Conservation (phyloP, 2,329 filamentous ascomycete species). For the Domatiomyces catenatus region DNA sequence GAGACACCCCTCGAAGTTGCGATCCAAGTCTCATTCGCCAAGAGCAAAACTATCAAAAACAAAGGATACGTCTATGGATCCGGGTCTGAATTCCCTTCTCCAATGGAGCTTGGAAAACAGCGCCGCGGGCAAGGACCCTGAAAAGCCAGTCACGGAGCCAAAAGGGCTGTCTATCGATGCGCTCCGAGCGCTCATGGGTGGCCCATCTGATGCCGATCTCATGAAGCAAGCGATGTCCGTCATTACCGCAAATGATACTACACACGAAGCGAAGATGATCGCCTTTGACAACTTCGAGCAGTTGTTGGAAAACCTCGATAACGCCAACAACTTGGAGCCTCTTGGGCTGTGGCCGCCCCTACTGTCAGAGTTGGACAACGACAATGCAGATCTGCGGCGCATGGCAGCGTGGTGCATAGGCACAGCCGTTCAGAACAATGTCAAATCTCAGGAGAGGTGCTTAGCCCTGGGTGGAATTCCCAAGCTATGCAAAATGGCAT, state of each 20-base stretch:
- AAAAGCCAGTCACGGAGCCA: conserved; percentile 17
- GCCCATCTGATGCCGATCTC: conserved; percentile 75
- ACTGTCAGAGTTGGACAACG: conserved; percentile 50
- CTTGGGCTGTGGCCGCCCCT: conserved; percentile 72
- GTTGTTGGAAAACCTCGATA: conserved; percentile 81
- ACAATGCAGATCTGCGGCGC: conserved; percentile 56
- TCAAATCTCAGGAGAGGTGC: conserved; percentile 61
- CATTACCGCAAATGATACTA: conserved; percentile 46
- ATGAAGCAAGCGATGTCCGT: conserved; percentile 76
- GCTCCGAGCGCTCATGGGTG: conserved; percentile 62
- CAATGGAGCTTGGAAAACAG: conserved; percentile 63
- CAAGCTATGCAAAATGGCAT: conserved; percentile 49
- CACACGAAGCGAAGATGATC: conserved; percentile 59
- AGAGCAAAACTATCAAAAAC: background rate
- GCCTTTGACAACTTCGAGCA: conserved; percentile 95
- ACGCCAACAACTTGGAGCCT: conserved; percentile 80
- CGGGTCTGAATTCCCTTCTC: conserved; percentile 58
- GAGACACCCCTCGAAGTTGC: background rate
- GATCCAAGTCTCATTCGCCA: background rate
- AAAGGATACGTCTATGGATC: conserved; percentile 30
- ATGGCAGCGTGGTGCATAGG: conserved; percentile 92
- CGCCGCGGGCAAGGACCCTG: conserved; percentile 13
- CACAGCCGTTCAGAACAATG: conserved; percentile 93
- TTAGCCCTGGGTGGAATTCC: conserved; percentile 51
- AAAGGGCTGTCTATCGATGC: conserved; percentile 50